Evolutionary conservation across 495 filamentous ascomycete genomes (phyloP).

Genomic region (Xylaria bambusicola): DNA sequence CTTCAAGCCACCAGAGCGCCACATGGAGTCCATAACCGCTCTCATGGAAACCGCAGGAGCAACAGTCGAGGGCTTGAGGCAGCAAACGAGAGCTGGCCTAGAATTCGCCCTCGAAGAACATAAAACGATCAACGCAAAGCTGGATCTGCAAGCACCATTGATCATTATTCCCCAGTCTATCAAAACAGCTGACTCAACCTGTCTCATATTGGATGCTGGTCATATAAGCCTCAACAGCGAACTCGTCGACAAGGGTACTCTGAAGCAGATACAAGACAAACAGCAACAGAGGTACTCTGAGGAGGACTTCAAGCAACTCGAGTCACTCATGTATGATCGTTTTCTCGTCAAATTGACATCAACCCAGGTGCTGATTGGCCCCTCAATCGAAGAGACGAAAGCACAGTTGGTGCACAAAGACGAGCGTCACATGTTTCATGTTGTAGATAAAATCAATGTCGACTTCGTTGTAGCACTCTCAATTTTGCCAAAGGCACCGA

Average conservation of each 20-base stretch:
- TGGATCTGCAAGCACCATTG: constrained; percentile 92
- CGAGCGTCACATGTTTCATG: constrained; percentile 73
- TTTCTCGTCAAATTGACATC: constrained; percentile 89
- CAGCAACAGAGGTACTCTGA: constrained; percentile 86
- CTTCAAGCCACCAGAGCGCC: constrained; percentile 91
- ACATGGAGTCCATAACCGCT: constrained; percentile 97
- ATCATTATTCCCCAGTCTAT: constrained; percentile 96
- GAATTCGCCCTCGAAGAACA: constrained; percentile 97
- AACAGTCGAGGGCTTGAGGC: constrained; percentile 88
- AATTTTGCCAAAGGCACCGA: constrained; percentile 90
- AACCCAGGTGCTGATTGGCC: constrained; percentile 92
- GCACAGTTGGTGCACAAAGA: constrained; percentile 74
- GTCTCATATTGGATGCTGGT: constrained; percentile 93
- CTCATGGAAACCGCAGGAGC: constrained; percentile 92
- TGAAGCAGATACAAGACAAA: constrained; percentile 86
- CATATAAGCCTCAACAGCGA: constrained; percentile 93
- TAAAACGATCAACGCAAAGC: constrained; percentile 93
- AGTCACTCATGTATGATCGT: constrained; percentile 93
- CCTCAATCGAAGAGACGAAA: constrained; percentile 88
- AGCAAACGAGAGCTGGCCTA: constrained; percentile 92
- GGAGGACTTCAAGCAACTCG: constrained; percentile 81
- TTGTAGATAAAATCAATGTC: constrained; percentile 95
- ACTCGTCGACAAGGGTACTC: constrained; percentile 83
- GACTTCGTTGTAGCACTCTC: constrained; percentile 90
- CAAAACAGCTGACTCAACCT: constrained; percentile 73